A percentile compares a stretch with the other conserved stretches of the same genome.
phyloP scores from a whole-genome alignment of 2,329 filamentous ascomycete genomes.

The Diaporthe destruens region DNA sequence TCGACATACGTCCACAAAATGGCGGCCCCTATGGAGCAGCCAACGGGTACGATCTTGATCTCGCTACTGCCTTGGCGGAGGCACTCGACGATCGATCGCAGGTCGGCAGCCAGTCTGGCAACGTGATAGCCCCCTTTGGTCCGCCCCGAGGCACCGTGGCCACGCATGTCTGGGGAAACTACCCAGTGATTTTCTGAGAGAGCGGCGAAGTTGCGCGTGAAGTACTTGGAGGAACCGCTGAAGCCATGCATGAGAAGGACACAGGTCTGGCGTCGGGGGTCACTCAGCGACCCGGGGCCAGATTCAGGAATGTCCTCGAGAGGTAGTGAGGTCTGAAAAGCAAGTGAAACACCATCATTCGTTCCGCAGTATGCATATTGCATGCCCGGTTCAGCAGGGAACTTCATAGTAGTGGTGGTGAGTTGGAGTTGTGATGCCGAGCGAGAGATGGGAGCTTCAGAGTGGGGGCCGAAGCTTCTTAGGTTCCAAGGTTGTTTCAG shows the following conservation, averaged over 20 bases:
- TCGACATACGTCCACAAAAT: slow-evolving; percentile 57
- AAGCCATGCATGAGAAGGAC: slow-evolving; percentile 57
- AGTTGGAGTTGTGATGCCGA: background rate
- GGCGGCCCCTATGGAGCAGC: slow-evolving; percentile 57
- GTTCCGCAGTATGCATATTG: slow-evolving; percentile 47
- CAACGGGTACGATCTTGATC: slow-evolving; percentile 50
- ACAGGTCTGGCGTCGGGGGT: slow-evolving; percentile 45
- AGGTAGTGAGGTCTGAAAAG: slow-evolving; percentile 53
- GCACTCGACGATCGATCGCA: slow-evolving; percentile 49
- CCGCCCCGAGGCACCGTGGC: slow-evolving; percentile 53
- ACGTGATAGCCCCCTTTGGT: slow-evolving; percentile 55
- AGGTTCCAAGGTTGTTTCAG: background rate
- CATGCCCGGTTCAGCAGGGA: slow-evolving; percentile 46
- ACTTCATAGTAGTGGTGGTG: slow-evolving; percentile 29
- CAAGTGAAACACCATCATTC: slow-evolving; percentile 52
- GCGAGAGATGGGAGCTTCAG: background rate
- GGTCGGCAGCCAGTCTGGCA: slow-evolving; percentile 55
- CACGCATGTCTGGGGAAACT: slow-evolving; percentile 55
- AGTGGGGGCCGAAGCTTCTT: background rate
- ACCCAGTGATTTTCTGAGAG: slow-evolving; percentile 51
- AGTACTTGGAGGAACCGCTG: slow-evolving; percentile 56
- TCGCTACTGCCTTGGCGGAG: slow-evolving; percentile 42
- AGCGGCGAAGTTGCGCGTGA: slow-evolving; percentile 50
- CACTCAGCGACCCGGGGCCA: slow-evolving; percentile 28
- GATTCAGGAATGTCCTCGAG: slow-evolving; percentile 39